Base-by-base conservation (phyloP, 352 stramenopile species). In the Pythium aristosporum region DNA sequence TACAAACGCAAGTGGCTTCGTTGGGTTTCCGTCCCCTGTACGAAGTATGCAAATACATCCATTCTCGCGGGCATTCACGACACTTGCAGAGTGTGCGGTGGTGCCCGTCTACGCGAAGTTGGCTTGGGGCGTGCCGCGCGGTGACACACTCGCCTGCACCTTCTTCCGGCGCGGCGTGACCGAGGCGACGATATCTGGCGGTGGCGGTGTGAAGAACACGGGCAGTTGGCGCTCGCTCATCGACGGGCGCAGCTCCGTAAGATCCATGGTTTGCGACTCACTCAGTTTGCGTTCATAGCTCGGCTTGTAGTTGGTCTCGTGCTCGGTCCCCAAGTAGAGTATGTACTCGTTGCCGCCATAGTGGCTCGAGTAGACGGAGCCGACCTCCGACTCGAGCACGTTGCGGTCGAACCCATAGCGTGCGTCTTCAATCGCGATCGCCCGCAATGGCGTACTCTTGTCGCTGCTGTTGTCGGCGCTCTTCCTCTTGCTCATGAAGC, bases 321-420 rank as follows among this genome's bases (percentile, higher is more conserved):
- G 51, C 8, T 87, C 82, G n/a, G 69, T 89, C 20, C 82, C 82
- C 8, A 79, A 65, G 56, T 82, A 92, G 57, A 92, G 85, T 20
- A 88, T 51, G 57, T 89, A 92, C 23, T 73, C 39, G 13, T 46
- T 81, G 20, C 75, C 82, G 23, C 69, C 69, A 57, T 85, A 89
- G 59, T 86, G 79, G 12, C 82, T 60, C 48, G 86, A 89, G 10
- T 74, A 71, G 32, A 76, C 48, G 15, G 56, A 59, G 21, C 53
- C 46, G 23, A 72, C 67, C 39, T 67, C 61, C 44, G 67, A 76
- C 25, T 83, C 69, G 21, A 60, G 57, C 23, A 60, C 20, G 50
- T 70, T 54, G 25, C 64, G 55, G 28, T 59, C 61, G 56, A 68
- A 63, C 23, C 56, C 48, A 41, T 58, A 57, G 6, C 51, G 62